Conservation (phyloP, 2,329 filamentous ascomycete genomes). For the Tolypocladium capitatum region DNA sequence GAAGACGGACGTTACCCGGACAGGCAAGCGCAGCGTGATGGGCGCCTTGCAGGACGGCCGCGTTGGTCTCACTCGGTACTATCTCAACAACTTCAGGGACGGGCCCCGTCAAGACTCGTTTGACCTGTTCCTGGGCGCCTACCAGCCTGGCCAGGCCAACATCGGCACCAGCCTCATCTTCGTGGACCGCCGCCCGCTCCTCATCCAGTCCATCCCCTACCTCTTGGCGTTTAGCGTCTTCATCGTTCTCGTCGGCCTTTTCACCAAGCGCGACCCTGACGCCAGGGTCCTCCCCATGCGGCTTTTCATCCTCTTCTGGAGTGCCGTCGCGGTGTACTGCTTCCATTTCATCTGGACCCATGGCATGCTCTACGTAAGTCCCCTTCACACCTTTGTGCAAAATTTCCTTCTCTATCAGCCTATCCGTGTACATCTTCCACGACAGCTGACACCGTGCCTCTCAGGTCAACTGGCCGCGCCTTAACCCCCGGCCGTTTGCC, state of each 20-base stretch:
- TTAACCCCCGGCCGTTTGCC: constrained; percentile 79
- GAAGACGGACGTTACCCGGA: constrained; percentile 97
- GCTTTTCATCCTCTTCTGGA: constrained; percentile 69
- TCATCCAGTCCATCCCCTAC: constrained; percentile 91
- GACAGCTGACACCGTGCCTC: neutral
- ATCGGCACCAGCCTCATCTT: constrained; percentile 66
- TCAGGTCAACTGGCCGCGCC: constrained; percentile 95
- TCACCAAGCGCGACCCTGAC: constrained; percentile 59
- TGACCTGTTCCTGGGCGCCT: constrained; percentile 82
- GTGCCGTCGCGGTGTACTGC: constrained; percentile 56
- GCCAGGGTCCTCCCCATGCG: constrained; percentile 69
- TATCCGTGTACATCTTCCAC: neutral
- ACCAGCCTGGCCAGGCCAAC: constrained; percentile 59
- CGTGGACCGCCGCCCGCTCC: constrained; percentile 67
- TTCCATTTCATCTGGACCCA: constrained; percentile 67
- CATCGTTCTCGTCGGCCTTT: constrained; percentile 61
- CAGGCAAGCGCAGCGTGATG: constrained; percentile 72
- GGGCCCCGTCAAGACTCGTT: constrained; percentile 92
- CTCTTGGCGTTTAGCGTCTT: constrained; percentile 76
- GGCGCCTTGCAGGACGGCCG: constrained; percentile 78
- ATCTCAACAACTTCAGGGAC: constrained; percentile 88
- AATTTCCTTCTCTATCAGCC: neutral
- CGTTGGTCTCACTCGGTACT: constrained; percentile 80
- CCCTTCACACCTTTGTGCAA: neutral
- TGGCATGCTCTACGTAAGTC: constrained; percentile 86